These are phyloP conservation scores for Aspergillus flavus DNA, from an alignment of 2,329 filamentous ascomycete species.

Conservation along the genomic window DNA sequence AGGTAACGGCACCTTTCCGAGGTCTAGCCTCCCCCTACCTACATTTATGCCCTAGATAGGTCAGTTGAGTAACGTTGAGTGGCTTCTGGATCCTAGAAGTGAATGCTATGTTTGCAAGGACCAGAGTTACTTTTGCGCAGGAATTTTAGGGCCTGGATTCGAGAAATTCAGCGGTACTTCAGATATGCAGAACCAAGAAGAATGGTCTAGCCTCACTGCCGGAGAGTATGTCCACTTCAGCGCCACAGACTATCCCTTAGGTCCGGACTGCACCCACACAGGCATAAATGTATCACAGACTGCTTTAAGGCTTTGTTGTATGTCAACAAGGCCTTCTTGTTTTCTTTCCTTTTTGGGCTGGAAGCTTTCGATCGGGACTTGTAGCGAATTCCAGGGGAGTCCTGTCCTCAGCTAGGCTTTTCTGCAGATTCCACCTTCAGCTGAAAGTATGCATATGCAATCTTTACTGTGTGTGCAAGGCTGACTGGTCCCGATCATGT, in stretches of 20 bases:
- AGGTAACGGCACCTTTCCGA: neutral
- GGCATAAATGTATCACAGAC: neutral
- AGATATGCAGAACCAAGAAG: neutral
- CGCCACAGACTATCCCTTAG: conserved; percentile 4
- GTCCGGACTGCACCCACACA: neutral
- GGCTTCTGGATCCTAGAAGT: neutral
- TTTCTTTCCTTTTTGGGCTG: neutral
- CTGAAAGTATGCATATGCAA: neutral
- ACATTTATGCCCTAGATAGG: neutral
- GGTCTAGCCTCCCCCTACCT: neutral
- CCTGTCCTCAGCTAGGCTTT: too few species aligned
- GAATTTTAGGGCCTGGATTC: neutral
- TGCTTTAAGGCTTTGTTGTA: neutral
- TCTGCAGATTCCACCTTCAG: neutral
- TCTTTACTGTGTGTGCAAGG: neutral
- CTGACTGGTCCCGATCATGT: neutral
- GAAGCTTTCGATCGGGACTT: neutral
- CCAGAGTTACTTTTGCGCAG: neutral
- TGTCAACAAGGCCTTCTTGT: neutral
- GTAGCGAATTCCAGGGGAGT: conserved; percentile 1
- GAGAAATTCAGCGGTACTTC: neutral
- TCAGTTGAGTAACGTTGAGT: neutral
- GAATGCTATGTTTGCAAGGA: conserved; percentile 1
- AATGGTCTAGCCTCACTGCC: conserved; percentile 2
- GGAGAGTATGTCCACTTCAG: neutral